Conservation (phyloP, 2,329 filamentous ascomycete genomes). For the Ceratocystis ficicola region DNA sequence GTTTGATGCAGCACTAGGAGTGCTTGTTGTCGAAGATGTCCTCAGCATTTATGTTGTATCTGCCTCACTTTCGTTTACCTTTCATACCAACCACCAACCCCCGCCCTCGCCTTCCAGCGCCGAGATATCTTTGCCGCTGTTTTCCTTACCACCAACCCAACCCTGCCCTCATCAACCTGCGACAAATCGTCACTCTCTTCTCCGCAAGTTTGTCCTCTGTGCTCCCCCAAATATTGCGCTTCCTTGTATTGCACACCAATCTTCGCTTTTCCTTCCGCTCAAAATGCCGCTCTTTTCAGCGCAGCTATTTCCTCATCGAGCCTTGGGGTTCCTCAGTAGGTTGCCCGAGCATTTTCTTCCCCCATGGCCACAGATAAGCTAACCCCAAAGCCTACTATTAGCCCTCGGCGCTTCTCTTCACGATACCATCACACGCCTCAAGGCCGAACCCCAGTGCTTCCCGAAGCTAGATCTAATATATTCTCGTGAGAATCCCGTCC, state of each 20-base stretch:
- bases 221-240: background rate
- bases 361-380: background rate
- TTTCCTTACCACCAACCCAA: too few species aligned
- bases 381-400: conserved; percentile 30
- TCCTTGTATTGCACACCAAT: background rate
- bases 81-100: background rate
- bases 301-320: conserved; percentile 54
- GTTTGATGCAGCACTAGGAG: background rate
- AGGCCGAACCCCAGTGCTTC: conserved; percentile 72
- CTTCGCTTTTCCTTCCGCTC: background rate
- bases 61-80: too few species aligned
- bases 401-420: conserved; percentile 85
- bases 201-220: background rate
- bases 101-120: too few species aligned
- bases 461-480: conserved; percentile 74
- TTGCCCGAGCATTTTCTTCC: background rate
- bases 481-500: conserved; percentile 61
- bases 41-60: too few species aligned
- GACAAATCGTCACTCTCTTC: background rate
- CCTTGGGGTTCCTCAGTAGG: conserved; percentile 48
- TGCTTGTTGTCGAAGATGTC: background rate
- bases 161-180: background rate
- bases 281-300: conserved; percentile 43
- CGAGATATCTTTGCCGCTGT: too few species aligned
- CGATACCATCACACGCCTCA: conserved; percentile 75